Conservation (phyloP, 169 alveolate species). For the Plasmodium vivax region DNA sequence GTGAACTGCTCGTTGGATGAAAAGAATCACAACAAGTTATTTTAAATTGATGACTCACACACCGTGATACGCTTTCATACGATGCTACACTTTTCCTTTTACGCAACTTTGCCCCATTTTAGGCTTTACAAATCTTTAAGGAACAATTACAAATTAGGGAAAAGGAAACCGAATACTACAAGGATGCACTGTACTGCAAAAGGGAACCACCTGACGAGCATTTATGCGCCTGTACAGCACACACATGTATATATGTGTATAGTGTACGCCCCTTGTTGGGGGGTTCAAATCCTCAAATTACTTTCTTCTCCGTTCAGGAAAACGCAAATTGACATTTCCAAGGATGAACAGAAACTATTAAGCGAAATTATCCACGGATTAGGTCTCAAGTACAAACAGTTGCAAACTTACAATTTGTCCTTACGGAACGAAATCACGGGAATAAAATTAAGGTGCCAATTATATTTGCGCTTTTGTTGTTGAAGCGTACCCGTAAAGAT, state of each 20-base stretch:
- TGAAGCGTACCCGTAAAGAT: not conserved
- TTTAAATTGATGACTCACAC: not conserved
- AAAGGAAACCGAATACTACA: conserved; percentile 75
- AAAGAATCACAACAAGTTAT: not conserved
- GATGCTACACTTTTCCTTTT: not conserved
- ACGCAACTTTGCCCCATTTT: not conserved
- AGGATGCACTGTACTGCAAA: conserved; percentile 50
- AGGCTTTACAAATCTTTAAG: conserved; percentile 72
- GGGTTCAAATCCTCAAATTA: not conserved
- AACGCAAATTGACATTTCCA: conserved; percentile 47
- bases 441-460: conserved; percentile 52
- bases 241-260: not conserved
- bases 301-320: conserved; percentile 34
- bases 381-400: conserved; percentile 69
- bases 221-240: not conserved
- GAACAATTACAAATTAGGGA: conserved; percentile 73
- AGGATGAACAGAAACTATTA: conserved; percentile 71
- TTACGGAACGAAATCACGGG: conserved; percentile 63
- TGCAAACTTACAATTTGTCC: conserved; percentile 72
- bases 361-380: conserved; percentile 55
- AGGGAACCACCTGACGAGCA: not conserved
- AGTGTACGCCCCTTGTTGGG: not conserved
- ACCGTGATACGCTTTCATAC: not conserved
- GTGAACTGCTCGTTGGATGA: not conserved
- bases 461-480: not conserved